Evolutionary conservation across 1,139 yeast genomes (phyloP), one percentile per base, ranked within the genome.

Genomic region (Kodamaea derodonti): DNA sequence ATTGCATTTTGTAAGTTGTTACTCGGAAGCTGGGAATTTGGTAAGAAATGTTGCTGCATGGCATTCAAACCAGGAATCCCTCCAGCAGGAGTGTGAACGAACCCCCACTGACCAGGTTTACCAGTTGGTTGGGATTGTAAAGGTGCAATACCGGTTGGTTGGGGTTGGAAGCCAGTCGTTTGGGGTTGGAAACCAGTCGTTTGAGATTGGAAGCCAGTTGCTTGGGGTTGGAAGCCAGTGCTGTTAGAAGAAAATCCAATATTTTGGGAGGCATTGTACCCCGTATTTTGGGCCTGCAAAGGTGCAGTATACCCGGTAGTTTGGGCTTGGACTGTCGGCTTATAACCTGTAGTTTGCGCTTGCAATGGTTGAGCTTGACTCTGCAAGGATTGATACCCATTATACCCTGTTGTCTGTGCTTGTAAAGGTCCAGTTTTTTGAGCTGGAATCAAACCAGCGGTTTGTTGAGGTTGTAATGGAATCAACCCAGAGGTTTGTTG

Each of bases 91-190:
- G 75, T 76, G 23, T 82, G 76, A 28, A 78, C 82, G 61, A 82
- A 80, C 1, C 92, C 90, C 94, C 92, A 82, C 53, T 83, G 81
- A 14, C 92, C 92, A 1, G 90, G 92, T 43, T 68, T 71, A 6
- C 92, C 94, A 0, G 94, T 76, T 5, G 80, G 80, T 58, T 73
- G 78, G 3, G 71, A 52, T 44, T 60, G 69, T 34, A 68, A 55
- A 33, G 54, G 60, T 44, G 70, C 76, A 20, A 60, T 52, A 15
- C 58, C 56, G 13, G 60, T 55, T 20, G 42, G 44, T 36, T 56
- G 62, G 10, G 58, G 47, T 48, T 42, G 45, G 60, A 49, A 46
- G 2, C 68, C 65, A 3, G 40, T 31, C 10, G 45, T 45, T 36
- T 65, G 74, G 5, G 65, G 58, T 38, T 60, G 62, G 36, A 54